These are phyloP conservation scores for Scheffersomyces ergatensis DNA, from an alignment of 805 yeast species.

Conservation along the genomic window DNA sequence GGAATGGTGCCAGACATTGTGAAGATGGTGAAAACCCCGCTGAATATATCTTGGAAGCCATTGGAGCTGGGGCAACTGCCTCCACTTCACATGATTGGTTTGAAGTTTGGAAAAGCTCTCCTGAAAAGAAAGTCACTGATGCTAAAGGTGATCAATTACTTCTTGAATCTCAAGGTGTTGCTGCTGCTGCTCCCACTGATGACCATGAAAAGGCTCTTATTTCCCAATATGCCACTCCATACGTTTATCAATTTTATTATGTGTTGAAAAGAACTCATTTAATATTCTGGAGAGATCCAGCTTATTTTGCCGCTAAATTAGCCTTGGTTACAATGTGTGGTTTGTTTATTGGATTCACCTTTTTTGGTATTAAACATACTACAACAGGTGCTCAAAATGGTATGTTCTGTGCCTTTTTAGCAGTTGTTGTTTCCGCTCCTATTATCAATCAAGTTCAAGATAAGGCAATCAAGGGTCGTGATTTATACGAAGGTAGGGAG, in stretches of 20 bases:
- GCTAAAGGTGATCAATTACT: conserved; percentile 8
- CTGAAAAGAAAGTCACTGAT: conserved; percentile 11
- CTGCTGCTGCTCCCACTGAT: not conserved
- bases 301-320: conserved; percentile 39
- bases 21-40: conserved; percentile 39
- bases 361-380: conserved; percentile 19
- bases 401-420: conserved; percentile 58
- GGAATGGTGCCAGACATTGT: conserved; percentile 53
- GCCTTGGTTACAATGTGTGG: conserved; percentile 51
- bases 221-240: conserved; percentile 16
- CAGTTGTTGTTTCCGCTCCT: conserved; percentile 57
- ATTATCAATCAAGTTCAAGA: conserved; percentile 62
- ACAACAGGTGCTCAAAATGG: conserved; percentile 57
- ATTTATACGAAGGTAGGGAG: conserved; percentile 68
- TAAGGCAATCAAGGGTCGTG: conserved; percentile 55
- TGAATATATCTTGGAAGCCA: conserved; percentile 39
- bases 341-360: conserved; percentile 27
- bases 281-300: conserved; percentile 37
- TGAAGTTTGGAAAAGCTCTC: conserved; percentile 51
- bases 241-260: conserved; percentile 14
- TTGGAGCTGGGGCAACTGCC: conserved; percentile 83
- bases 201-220: conserved; percentile 3
- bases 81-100: conserved; percentile 57
- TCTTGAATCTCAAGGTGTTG: conserved; percentile 2
- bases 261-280: conserved; percentile 14